A percentile compares a stretch with the other conserved stretches of the same genome.
Conservation (phyloP, 164 flowering plant genomes). For the Taxillus chinensis region DNA sequence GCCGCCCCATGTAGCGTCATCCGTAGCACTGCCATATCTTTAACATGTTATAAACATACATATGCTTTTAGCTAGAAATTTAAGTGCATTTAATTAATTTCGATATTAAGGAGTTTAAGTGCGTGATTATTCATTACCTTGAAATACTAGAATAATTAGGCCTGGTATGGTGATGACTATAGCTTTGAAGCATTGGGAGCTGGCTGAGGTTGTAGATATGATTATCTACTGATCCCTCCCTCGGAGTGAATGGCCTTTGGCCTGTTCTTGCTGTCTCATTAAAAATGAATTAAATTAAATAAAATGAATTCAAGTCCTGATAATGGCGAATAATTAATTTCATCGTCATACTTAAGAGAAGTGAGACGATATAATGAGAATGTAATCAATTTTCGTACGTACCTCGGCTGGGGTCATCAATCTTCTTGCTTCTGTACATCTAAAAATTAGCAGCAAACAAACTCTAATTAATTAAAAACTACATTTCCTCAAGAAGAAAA, state of each 20-base stretch:
- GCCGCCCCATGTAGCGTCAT: background rate
- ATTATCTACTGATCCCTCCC: conserved; percentile 31
- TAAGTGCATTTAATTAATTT: too few relatives aligned
- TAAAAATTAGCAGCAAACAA: conserved; percentile 10
- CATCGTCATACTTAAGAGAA: background rate
- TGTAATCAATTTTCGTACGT: conserved; percentile 2
- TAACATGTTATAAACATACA: too few relatives aligned
- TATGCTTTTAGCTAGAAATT: too few relatives aligned
- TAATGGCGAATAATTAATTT: too few relatives aligned
- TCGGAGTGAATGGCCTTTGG: conserved; percentile 9
- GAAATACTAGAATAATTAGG: conserved; percentile 16
- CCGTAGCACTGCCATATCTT: background rate
- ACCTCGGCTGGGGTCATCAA: conserved; percentile 68
- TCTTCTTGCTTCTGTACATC: conserved; percentile 94
- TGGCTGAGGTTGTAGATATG: conserved; percentile 41
- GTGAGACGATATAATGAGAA: background rate
- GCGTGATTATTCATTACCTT: conserved; percentile 18
- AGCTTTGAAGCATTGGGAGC: conserved; percentile 47
- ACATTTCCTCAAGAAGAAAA: too few relatives aligned
- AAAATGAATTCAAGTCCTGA: background rate
- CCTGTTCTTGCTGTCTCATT: background rate
- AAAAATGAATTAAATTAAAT: background rate
- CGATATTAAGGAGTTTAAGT: background rate
- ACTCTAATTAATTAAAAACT: background rate
- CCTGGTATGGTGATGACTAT: conserved; percentile 14